These are phyloP conservation scores for Penicillium coffeae DNA, from an alignment of 495 filamentous ascomycete genomes.

Conservation along the genomic window DNA sequence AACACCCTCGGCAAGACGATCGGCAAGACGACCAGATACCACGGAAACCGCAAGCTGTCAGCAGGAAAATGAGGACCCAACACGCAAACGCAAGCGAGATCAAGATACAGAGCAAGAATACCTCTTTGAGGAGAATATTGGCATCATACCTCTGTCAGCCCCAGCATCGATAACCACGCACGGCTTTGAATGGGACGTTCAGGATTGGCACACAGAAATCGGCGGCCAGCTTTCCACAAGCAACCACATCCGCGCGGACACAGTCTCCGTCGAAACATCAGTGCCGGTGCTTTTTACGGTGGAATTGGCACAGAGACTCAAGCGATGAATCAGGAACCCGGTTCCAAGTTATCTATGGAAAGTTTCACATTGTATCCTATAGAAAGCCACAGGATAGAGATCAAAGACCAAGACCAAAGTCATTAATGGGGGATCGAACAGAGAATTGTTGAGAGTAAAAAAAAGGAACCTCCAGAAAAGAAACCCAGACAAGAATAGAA, in stretches of 20 bases:
- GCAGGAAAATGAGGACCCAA: not conserved
- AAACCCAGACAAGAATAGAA: conserved; percentile 12
- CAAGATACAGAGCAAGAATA: conserved; percentile 3
- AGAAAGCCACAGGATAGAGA: conserved; percentile 7
- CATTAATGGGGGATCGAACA: conserved; percentile 13
- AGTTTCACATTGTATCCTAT: conserved; percentile 9
- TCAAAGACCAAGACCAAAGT: conserved; percentile 9
- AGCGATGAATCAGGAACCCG: conserved; percentile 20
- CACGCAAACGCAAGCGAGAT: conserved; percentile 9
- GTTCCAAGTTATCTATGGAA: conserved; percentile 1
- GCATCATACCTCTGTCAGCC: conserved; percentile 77
- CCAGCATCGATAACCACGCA: conserved; percentile 67
- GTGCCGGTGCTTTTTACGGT: conserved; percentile 81
- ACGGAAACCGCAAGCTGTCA: not conserved
- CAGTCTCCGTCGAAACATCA: conserved; percentile 59
- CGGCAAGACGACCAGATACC: not conserved
- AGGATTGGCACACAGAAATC: conserved; percentile 74
- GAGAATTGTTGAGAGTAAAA: not conserved
- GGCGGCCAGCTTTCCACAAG: conserved; percentile 87
- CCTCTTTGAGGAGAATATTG: conserved; percentile 62
- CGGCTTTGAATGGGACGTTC: conserved; percentile 88
- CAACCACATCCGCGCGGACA: conserved; percentile 66
- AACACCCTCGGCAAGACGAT: conserved; percentile 47
- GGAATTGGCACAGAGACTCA: conserved; percentile 54
- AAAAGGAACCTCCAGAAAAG: conserved; percentile 2